phyloP scores from a whole-genome alignment of 192 early-diverging fungal genomes.

The Coemansia asiatica region DNA sequence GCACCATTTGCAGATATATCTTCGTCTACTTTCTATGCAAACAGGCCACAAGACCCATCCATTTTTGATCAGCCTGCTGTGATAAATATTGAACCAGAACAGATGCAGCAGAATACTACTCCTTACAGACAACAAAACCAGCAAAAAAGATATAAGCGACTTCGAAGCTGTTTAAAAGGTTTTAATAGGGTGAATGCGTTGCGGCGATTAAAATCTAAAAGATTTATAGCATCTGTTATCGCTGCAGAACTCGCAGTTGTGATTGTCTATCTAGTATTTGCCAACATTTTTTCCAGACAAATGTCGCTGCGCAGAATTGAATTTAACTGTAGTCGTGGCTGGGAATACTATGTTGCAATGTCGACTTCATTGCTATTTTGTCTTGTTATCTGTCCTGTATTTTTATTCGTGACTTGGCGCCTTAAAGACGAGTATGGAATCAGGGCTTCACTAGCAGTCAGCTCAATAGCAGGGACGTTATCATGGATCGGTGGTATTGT shows the following conservation, averaged over 20 bases:
- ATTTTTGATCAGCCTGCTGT: background rate
- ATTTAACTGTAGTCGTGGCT: conserved; percentile 24
- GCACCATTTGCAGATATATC: conserved; percentile 4
- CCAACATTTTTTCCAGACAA: conserved; percentile 20
- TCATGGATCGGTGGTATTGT: conserved; percentile 13
- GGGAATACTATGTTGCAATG: conserved; percentile 10
- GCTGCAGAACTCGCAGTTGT: background rate
- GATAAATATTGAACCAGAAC: background rate
- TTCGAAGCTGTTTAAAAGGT: background rate
- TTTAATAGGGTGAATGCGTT: conserved; percentile 2
- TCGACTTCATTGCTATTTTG: background rate
- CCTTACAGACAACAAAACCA: background rate
- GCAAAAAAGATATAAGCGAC: background rate
- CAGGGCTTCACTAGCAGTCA: conserved; percentile 15
- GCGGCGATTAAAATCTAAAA: conserved; percentile 11
- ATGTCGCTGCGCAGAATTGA: conserved; percentile 20
- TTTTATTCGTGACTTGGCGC: conserved; percentile 11
- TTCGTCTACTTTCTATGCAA: background rate
- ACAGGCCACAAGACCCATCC: background rate
- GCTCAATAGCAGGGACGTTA: conserved; percentile 8
- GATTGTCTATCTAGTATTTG: conserved; percentile 6
- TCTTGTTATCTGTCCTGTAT: conserved; percentile 8
- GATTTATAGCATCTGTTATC: conserved; percentile 14
- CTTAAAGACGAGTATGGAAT: conserved; percentile 35
- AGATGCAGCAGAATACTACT: background rate